Evolutionary conservation across 2,329 filamentous ascomycete species (phyloP).

Genomic region (Apiospora koreana): DNA sequence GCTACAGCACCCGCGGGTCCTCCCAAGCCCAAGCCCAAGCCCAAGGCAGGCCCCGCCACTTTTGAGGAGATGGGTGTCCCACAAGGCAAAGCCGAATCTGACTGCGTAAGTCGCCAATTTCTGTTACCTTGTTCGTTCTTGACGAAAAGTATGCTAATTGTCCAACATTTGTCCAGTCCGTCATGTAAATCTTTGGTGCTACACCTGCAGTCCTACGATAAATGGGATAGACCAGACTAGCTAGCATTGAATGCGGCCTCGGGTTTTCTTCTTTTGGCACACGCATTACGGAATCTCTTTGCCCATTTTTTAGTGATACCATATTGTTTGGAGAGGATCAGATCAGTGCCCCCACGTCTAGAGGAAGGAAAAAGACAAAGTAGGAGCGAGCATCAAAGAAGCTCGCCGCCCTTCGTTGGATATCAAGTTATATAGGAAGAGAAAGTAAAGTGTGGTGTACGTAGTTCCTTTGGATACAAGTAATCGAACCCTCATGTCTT

Average conservation of each 20-base stretch:
- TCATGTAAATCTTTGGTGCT: background rate
- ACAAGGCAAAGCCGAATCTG: constrained; percentile 76
- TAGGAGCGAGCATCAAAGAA: background rate
- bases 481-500: background rate
- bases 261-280: background rate
- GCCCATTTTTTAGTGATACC: background rate
- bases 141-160: background rate
- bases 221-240: background rate
- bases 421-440: background rate
- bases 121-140: no score
- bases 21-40: constrained; percentile 42
- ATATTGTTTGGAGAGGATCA: background rate
- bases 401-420: no score
- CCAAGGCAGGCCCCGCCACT: constrained; percentile 74
- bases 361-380: background rate
- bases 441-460: background rate
- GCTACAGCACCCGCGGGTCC: constrained; percentile 31
- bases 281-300: background rate
- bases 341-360: background rate
- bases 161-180: background rate
- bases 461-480: background rate
- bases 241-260: background rate
- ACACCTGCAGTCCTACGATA: background rate
- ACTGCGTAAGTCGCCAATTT: constrained; percentile 70
- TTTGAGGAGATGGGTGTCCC: constrained; percentile 99